Base-by-base conservation (phyloP, 2,329 filamentous ascomycete genomes). In the Xylariaceae sp. region DNA sequence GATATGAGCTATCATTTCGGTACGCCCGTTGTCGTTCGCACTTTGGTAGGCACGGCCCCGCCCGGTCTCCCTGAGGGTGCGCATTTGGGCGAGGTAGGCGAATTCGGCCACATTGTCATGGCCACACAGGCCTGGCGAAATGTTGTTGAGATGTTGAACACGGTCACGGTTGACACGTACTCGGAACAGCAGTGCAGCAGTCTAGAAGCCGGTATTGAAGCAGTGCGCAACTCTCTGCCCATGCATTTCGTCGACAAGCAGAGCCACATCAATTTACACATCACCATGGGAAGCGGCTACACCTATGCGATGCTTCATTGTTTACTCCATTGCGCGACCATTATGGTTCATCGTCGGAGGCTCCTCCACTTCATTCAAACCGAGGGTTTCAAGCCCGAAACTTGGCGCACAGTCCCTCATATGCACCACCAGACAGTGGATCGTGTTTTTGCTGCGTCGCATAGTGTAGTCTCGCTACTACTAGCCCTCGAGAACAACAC, bases 1-100 rank as follows among this genome's bases (percentile, higher is more conserved):
- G 81, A 84, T 58, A 82, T 83, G 70, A 82, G 81, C 72, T 84
- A 80, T 67, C 79, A 81, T 62, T 84, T 84, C 66, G 80, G 80
- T 44, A 84, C 81, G 58, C 77, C 80, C 42, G 79, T 82, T 47
- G 76, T 72, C 57, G 80, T 83, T 56, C 80, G 80, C 65, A 83
- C 80, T n/a, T 69, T 84, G 32, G 71, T 70, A 47, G 79, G 66
- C 52, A 68, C 61, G 40, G 67, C 68, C 42, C 76, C 65, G 7
- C 71, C 65, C 57, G 70, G 58, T 61, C 75, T 62, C 48, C 69
- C 68, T 55, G 75, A 74, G 29, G 62, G 70, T 12, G 68, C 69
- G 1, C 67, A 71, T 1, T 68, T 74, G n/a, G 73, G 72, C 26
- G 80, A 83, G 32, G 76, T 84, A 26, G 81, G 81, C 63, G 81